Percentiles rank a stretch among this genome's conserved stretches.
Evolutionary conservation across 2,329 filamentous ascomycete genomes (phyloP).

Genomic region (Fusarium dlaminii): DNA sequence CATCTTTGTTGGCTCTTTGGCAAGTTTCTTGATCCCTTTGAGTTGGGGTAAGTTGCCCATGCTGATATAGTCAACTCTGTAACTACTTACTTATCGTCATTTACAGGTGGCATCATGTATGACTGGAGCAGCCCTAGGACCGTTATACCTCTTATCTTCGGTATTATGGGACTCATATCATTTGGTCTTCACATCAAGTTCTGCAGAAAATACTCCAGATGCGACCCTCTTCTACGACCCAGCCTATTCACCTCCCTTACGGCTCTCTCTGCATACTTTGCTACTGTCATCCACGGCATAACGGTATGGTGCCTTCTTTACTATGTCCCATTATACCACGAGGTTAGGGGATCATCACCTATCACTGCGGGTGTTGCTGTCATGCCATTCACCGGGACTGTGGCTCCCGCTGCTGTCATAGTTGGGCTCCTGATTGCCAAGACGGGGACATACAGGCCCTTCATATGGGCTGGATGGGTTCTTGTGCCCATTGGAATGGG

Average conservation of each 20-base stretch:
- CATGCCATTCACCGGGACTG: constrained; percentile 69
- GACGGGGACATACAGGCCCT: constrained; percentile 68
- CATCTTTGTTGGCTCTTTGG: constrained; percentile 67
- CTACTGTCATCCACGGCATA: constrained; percentile 37
- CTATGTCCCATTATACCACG: constrained; percentile 37
- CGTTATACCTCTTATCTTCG: constrained; percentile 68
- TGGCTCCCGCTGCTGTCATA: constrained; percentile 67
- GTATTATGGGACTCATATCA: constrained; percentile 51
- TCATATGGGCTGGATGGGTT: constrained; percentile 70
- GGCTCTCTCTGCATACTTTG: constrained; percentile 35
- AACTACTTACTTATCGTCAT: constrained; percentile 3
- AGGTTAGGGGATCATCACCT: constrained; percentile 34
- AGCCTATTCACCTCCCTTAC: constrained; percentile 39
- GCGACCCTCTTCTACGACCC: constrained; percentile 36
- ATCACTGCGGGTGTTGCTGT: constrained; percentile 56
- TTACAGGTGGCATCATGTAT: constrained; percentile 69
- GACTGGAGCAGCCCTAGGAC: constrained; percentile 70
- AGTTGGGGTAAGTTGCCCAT: constrained; percentile 31
- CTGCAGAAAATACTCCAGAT: constrained; percentile 30
- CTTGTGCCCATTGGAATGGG: constrained; percentile 69
- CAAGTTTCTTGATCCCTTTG: constrained; percentile 49
- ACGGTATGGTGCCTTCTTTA: constrained; percentile 37
- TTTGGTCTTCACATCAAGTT: constrained; percentile 36
- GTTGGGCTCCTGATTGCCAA: constrained; percentile 65
- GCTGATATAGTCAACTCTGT: not conserved